These are phyloP conservation scores for Blastobotrys mokoenaii DNA, from an alignment of 805 yeast genomes.

Conservation along the genomic window DNA sequence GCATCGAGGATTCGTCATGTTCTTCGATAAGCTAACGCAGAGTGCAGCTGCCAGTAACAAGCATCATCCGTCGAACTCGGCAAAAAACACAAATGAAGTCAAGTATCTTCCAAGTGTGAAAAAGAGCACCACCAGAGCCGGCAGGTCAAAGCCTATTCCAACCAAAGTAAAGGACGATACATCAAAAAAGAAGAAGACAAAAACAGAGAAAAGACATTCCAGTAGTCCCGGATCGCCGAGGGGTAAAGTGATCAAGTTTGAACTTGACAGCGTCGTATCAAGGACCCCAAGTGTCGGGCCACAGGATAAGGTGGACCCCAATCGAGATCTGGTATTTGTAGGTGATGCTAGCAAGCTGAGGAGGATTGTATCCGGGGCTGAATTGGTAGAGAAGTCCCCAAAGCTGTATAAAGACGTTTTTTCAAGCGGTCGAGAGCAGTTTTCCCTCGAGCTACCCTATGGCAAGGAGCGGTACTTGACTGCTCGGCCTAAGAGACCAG, in stretches of 20 bases:
- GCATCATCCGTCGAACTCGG: slow-evolving; percentile 4
- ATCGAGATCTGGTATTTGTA: too few species aligned
- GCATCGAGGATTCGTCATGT: slow-evolving; percentile 5
- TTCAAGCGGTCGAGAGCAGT: neutral
- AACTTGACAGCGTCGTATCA: too few species aligned
- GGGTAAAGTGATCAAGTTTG: too few species aligned
- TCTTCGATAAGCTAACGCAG: slow-evolving; percentile 10
- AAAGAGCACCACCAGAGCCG: neutral
- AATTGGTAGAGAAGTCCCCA: too few species aligned
- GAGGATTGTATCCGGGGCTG: too few species aligned
- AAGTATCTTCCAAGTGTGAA: neutral
- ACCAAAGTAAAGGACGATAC: neutral
- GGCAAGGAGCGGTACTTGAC: slow-evolving; percentile 15
- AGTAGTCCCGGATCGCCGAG: too few species aligned
- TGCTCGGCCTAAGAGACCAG: slow-evolving; percentile 18
- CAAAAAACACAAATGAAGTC: neutral
- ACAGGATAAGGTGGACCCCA: too few species aligned
- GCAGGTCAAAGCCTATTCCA: neutral
- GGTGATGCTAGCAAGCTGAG: too few species aligned
- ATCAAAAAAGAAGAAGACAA: neutral
- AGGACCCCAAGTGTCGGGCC: too few species aligned
- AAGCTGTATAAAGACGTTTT: neutral
- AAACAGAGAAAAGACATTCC: neutral
- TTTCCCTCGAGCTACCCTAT: slow-evolving; percentile 14
- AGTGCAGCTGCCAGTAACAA: slow-evolving; percentile 1